Percentiles rank a stretch among this genome's conserved stretches.
These are phyloP conservation scores for Boehmeria nivea DNA, from an alignment of 306 rosid genomes.

Conservation along the genomic window DNA sequence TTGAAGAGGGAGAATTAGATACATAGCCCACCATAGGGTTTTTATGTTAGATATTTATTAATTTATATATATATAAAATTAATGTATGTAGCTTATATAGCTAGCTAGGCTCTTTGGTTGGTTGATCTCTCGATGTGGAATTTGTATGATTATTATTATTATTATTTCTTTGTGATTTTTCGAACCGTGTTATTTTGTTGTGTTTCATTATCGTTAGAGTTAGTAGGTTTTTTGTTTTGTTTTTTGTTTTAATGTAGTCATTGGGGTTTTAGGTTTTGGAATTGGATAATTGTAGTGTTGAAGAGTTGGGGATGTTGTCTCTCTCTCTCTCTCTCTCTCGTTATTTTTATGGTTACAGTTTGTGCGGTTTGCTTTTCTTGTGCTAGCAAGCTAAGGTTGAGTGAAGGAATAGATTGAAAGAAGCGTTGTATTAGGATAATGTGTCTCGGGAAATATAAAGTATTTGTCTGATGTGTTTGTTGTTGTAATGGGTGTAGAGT, in stretches of 20 bases:
- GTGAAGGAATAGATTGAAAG: neutral
- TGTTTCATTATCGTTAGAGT: neutral
- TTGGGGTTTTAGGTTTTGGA: too few species aligned
- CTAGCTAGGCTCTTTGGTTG: neutral
- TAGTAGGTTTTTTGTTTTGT: neutral
- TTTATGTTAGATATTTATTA: neutral
- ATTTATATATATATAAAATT: neutral
- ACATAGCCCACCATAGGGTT: neutral
- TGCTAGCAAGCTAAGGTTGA: neutral
- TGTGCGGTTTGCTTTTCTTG: neutral
- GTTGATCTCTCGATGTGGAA: neutral
- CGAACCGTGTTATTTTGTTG: neutral
- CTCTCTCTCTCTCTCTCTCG: neutral
- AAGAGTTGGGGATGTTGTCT: neutral
- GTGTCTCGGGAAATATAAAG: neutral
- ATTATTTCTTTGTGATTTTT: neutral
- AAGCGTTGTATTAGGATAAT: neutral
- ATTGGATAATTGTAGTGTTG: neutral
- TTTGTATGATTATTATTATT: neutral
- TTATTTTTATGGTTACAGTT: too few species aligned
- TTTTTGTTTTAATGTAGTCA: neutral
- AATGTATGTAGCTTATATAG: neutral
- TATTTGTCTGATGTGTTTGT: neutral
- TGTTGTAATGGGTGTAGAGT: neutral
- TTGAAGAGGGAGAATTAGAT: slow-evolving; percentile 4